Conservation (phyloP, 1,284 basidiomycete species). For the Earliella scabrosa region DNA sequence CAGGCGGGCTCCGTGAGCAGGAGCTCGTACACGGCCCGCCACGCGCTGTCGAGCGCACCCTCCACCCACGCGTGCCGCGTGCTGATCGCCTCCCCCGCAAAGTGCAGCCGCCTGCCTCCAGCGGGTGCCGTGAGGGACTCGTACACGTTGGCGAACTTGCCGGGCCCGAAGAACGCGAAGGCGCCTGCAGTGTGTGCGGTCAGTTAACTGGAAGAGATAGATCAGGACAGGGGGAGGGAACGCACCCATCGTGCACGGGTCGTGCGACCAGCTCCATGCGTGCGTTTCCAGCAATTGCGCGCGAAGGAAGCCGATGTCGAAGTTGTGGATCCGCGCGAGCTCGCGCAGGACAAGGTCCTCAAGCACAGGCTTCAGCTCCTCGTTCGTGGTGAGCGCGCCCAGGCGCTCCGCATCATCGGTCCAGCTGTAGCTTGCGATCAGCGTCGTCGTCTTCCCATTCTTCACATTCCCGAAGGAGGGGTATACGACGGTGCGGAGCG, state of each 20-base stretch:
- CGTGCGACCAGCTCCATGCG: not conserved
- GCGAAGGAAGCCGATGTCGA: not conserved
- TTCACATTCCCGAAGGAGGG: no score
- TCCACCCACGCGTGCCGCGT: constrained; percentile 32
- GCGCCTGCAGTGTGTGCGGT: no score
- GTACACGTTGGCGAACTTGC: no score
- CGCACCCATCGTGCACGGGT: not conserved
- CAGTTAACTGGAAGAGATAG: constrained; percentile 13
- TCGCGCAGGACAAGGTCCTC: not conserved
- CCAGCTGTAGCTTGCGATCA: no score
- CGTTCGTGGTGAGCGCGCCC: not conserved
- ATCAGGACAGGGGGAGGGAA: no score
- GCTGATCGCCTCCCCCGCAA: constrained; percentile 33
- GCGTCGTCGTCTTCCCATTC: no score
- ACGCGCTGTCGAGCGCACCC: constrained; percentile 9
- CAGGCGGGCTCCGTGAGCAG: not conserved
- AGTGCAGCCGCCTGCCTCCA: constrained; percentile 24
- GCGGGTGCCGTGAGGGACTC: constrained; percentile 13
- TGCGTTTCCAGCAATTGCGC: not conserved
- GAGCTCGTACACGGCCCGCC: constrained; percentile 17
- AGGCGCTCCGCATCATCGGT: not conserved
- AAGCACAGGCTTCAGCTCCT: not conserved
- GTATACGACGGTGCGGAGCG: no score
- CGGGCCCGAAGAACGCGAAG: no score
- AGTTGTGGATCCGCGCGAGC: not conserved